A percentile compares a stretch with the other conserved stretches of the same genome.
These are phyloP conservation scores for Allomyces macrogynus DNA, from an alignment of 192 early-diverging fungal genomes.

Conservation along the genomic window DNA sequence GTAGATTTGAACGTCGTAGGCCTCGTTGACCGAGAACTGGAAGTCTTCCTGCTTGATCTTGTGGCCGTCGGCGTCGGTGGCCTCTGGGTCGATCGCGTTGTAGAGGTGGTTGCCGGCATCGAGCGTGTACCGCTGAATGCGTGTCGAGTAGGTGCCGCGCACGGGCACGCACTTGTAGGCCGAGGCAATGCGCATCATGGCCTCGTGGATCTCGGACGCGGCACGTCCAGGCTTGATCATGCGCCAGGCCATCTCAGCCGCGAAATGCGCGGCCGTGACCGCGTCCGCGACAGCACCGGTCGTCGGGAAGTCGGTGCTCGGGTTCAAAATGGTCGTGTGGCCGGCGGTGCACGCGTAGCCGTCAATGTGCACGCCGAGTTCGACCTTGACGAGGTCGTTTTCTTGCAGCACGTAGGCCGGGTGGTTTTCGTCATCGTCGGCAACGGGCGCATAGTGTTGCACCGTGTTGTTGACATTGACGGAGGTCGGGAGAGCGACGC, in stretches of 20 bases:
- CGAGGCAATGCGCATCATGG: slow-evolving; percentile 31
- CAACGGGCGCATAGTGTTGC: slow-evolving; percentile 51
- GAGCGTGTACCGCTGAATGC: slow-evolving; percentile 55
- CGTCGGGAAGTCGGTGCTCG: slow-evolving; percentile 33
- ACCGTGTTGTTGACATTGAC: slow-evolving; percentile 59
- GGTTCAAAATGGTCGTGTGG: slow-evolving; percentile 56
- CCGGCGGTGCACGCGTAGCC: slow-evolving; percentile 69
- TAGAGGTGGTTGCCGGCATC: slow-evolving; percentile 37
- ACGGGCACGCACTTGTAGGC: slow-evolving; percentile 48
- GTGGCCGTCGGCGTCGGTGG: slow-evolving; percentile 3
- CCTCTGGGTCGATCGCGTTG: slow-evolving; percentile 24
- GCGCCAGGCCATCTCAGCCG: slow-evolving; percentile 58
- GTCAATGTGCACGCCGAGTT: slow-evolving; percentile 78
- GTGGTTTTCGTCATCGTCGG: slow-evolving; percentile 24
- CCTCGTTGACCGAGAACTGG: slow-evolving; percentile 45
- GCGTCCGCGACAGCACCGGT: slow-evolving; percentile 37
- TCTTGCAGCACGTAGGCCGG: slow-evolving; percentile 25
- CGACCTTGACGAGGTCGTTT: slow-evolving; percentile 78
- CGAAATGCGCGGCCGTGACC: slow-evolving; percentile 60
- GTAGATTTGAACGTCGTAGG: slow-evolving; percentile 47
- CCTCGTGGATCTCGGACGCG: slow-evolving; percentile 30
- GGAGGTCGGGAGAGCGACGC: slow-evolving; percentile 68
- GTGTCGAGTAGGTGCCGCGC: slow-evolving; percentile 38
- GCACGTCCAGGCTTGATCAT: slow-evolving; percentile 56
- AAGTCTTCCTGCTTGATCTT: slow-evolving; percentile 40